These are phyloP conservation scores for Venturia aucupariae DNA, from an alignment of 2,329 filamentous ascomycete genomes.

Conservation along the genomic window DNA sequence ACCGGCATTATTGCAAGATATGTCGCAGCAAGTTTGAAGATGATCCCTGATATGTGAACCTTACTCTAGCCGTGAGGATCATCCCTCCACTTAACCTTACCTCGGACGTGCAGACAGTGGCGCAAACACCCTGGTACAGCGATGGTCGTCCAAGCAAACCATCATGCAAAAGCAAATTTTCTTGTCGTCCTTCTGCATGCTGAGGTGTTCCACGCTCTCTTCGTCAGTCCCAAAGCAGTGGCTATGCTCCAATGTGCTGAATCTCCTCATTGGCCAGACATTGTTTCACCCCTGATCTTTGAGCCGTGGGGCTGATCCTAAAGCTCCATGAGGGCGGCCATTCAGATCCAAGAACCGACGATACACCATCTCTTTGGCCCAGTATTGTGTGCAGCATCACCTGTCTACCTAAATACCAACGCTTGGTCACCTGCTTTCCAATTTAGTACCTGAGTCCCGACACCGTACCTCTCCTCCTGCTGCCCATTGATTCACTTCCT, in stretches of 20 bases:
- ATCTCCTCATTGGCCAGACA: conserved; percentile 27
- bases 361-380: conserved; percentile 10
- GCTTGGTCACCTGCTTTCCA: conserved; percentile 7
- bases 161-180: conserved; percentile 14
- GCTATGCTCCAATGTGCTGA: conserved; percentile 23
- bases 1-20: conserved; percentile 8
- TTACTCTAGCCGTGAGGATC: conserved; percentile 14
- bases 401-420: conserved; percentile 9
- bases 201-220: conserved; percentile 14
- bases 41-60: conserved; percentile 14
- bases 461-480: neutral
- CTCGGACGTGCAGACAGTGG: conserved; percentile 12
- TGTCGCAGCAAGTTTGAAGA: conserved; percentile 5
- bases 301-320: conserved; percentile 25
- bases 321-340: conserved; percentile 31
- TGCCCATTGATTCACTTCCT: neutral
- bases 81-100: conserved; percentile 14
- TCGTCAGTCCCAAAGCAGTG: conserved; percentile 20
- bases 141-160: conserved; percentile 13
- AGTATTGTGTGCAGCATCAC: conserved; percentile 9
- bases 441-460: conserved; percentile 11
- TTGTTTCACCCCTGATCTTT: conserved; percentile 31
- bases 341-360: conserved; percentile 19
- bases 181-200: conserved; percentile 13
- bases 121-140: conserved; percentile 12